Evolutionary conservation across 192 early-diverging fungal species (phyloP).

Genomic region (Podila clonocystis): DNA sequence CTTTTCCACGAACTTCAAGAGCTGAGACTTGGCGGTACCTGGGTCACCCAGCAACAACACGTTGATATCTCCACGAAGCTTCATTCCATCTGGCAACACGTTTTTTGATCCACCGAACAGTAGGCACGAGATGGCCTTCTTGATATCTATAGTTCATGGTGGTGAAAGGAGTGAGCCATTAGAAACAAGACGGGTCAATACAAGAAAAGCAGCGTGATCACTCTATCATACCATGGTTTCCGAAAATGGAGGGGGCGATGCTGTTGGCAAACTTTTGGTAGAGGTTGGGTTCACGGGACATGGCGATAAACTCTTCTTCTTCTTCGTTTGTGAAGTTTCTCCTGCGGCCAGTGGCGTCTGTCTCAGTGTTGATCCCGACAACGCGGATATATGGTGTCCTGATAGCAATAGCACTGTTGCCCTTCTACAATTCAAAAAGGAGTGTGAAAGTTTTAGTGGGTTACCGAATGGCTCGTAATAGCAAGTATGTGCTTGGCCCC

Average conservation of each 20-base stretch:
- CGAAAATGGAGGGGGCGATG: slow-evolving; percentile 98
- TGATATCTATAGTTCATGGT: slow-evolving; percentile 82
- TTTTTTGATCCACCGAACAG: slow-evolving; percentile 98
- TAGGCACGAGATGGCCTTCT: slow-evolving; percentile 93
- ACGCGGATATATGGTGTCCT: slow-evolving; percentile 95
- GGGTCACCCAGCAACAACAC: slow-evolving; percentile 97
- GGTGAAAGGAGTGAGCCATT: background rate
- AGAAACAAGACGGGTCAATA: background rate
- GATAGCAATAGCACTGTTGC: slow-evolving; percentile 86
- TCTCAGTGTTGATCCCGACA: slow-evolving; percentile 89
- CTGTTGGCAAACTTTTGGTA: slow-evolving; percentile 91
- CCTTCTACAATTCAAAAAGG: slow-evolving; percentile 57
- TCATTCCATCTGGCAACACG: slow-evolving; percentile 95
- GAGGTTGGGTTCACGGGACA: slow-evolving; percentile 89
- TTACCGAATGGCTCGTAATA: background rate
- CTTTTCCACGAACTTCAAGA: slow-evolving; percentile 98
- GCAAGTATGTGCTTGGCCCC: background rate
- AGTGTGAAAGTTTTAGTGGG: background rate
- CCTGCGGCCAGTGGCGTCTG: slow-evolving; percentile 65
- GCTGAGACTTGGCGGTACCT: slow-evolving; percentile 97
- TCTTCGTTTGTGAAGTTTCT: slow-evolving; percentile 88
- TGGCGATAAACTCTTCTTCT: slow-evolving; percentile 90
- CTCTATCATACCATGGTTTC: slow-evolving; percentile 75
- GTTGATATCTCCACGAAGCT: slow-evolving; percentile 97
- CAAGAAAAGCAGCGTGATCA: background rate